Conservation (phyloP, 352 stramenopile genomes). For the Plasmopara viticola region DNA sequence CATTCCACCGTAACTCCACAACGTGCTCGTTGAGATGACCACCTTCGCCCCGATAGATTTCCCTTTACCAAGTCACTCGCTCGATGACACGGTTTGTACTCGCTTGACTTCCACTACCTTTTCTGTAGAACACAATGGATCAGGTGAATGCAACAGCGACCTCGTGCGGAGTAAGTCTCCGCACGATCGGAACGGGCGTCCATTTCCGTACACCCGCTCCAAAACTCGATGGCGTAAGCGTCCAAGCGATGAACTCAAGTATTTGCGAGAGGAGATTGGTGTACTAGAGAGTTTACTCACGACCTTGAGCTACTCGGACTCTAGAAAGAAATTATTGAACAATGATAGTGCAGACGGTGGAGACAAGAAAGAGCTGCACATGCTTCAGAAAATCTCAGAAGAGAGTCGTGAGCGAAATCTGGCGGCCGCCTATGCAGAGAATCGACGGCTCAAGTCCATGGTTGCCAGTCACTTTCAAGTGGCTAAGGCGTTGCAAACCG, state of each 20-base stretch:
- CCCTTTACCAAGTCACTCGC: no score
- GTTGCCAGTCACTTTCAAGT: constrained; percentile 15
- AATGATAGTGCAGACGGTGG: background rate
- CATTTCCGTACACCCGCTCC: constrained; percentile 18
- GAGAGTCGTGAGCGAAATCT: constrained; percentile 9
- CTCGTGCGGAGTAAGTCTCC: constrained; percentile 8
- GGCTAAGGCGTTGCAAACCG: constrained; percentile 12
- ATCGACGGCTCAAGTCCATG: constrained; percentile 16
- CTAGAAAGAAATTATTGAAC: background rate
- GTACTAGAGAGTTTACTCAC: constrained; percentile 16
- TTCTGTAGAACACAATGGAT: constrained; percentile 5
- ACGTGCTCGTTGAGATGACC: no score
- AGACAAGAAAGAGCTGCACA: constrained; percentile 7
- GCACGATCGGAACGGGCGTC: constrained; percentile 9
- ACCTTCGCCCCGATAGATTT: no score
- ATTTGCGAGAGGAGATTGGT: constrained; percentile 13
- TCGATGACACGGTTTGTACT: no score
- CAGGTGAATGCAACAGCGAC: constrained; percentile 16
- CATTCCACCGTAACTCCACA: no score
- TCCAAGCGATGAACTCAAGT: constrained; percentile 32
- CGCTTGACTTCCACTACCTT: background rate
- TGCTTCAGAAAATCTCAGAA: constrained; percentile 3
- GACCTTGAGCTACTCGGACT: constrained; percentile 6
- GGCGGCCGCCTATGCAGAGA: constrained; percentile 15
- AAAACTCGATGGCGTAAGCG: constrained; percentile 24